Percentiles rank a stretch among this genome's conserved stretches.
Evolutionary conservation across 2,329 filamentous ascomycete species (phyloP).

Genomic region (Curvularia verruculosa): DNA sequence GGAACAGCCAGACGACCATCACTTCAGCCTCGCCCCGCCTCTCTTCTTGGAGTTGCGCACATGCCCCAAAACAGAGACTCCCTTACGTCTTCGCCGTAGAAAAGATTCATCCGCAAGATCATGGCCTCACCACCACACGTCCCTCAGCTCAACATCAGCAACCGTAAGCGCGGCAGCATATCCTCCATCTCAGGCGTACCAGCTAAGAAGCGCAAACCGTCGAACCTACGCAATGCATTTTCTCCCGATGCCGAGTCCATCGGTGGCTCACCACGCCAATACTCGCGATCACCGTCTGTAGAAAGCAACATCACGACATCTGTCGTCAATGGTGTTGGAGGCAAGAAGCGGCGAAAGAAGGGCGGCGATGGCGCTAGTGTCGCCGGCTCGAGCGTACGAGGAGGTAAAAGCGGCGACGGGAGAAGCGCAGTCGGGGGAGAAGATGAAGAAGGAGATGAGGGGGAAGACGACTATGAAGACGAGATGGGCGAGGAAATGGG

Average conservation of each 20-base stretch:
- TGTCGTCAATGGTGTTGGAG: slow-evolving; percentile 48
- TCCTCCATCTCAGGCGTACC: slow-evolving; percentile 53
- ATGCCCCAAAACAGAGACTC: neutral
- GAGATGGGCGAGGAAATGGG: slow-evolving; percentile 53
- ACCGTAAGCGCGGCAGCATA: slow-evolving; percentile 70
- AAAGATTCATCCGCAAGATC: slow-evolving; percentile 42
- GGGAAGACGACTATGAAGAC: slow-evolving; percentile 64
- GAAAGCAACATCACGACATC: slow-evolving; percentile 65
- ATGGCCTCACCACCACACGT: slow-evolving; percentile 65
- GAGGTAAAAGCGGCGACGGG: slow-evolving; percentile 32
- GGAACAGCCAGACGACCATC: neutral
- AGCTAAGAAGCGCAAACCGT: slow-evolving; percentile 73
- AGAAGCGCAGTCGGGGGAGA: slow-evolving; percentile 51
- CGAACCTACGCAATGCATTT: slow-evolving; percentile 78
- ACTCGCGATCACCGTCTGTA: slow-evolving; percentile 68
- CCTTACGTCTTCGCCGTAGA: neutral
- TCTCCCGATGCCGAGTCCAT: slow-evolving; percentile 64
- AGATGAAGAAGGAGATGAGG: slow-evolving; percentile 61
- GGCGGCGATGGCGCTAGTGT: slow-evolving; percentile 40
- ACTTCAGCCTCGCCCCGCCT: neutral
- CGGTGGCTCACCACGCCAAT: slow-evolving; percentile 56
- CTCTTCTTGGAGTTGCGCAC: neutral
- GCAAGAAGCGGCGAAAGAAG: slow-evolving; percentile 65
- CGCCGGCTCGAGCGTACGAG: slow-evolving; percentile 46
- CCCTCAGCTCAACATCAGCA: slow-evolving; percentile 64